Base-by-base conservation (phyloP, 164 flowering plant genomes). In the Vitis cinerea region DNA sequence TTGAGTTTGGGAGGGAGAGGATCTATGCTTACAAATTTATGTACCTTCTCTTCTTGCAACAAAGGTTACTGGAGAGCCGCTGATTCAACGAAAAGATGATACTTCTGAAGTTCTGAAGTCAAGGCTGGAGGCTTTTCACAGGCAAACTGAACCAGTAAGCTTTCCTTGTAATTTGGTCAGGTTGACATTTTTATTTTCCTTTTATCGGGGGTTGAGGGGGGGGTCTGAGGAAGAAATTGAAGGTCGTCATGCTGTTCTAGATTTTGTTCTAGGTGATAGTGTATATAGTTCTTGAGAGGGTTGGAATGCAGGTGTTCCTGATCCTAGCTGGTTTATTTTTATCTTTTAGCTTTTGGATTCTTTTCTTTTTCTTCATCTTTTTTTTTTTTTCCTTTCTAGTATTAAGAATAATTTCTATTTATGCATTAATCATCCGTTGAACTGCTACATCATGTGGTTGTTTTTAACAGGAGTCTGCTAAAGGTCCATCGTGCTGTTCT, bases 21-120 rank as follows among this genome's bases (percentile, higher is more conserved):
- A 37, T 37, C 44, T 3, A 37, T 37, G 7, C 44, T 37, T 37
- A 37, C 7, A 37, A 37, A 37, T 37, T 37, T 37, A 37, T 37
- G 4, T 37, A 37, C 44, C 44, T 37, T 37, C 44, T 37, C 44
- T 37, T 37, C 44, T 37, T 37, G 44, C 44, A 37, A 37, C 44
- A 37, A 37, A 37, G 44, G 44, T 37, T 37, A 82, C 92, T 71
- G 88, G 88, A 58, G 92, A 88, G 74, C 84, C 90, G 64, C 74
- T 88, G 77, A 85, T 85, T 71, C 90, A 86, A 78, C 83, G 92
- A 4, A 86, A 86, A 66, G 90, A 88, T 77, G 90, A 88, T 70
- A 86, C 87, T 60, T 82, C 90, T 53, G 85, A 66, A 59, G 92
- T 86, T 76, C 89, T 88, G 49, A 88, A 76, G 81, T 86, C 92